These are phyloP conservation scores for Kingdonia uniflora DNA, from an alignment of 164 flowering plant species.

Conservation along the genomic window DNA sequence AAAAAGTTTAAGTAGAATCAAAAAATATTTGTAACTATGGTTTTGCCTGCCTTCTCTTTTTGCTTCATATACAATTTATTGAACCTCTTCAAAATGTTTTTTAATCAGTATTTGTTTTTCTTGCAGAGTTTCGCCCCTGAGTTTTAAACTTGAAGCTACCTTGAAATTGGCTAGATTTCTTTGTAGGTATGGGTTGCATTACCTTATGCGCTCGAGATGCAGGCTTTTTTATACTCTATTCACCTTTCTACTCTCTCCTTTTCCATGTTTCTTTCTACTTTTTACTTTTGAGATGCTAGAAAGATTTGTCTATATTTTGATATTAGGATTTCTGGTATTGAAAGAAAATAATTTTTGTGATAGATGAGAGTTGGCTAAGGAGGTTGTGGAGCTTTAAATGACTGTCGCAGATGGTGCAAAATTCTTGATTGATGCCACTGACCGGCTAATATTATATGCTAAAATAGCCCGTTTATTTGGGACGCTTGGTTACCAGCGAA, in stretches of 20 bases:
- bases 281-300: no score
- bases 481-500: slow-evolving; percentile 80
- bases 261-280: no score
- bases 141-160: slow-evolving; percentile 96
- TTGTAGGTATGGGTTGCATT: slow-evolving; percentile 51
- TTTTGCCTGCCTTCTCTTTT: not conserved
- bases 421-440: slow-evolving; percentile 93
- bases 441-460: slow-evolving; percentile 70
- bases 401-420: slow-evolving; percentile 98
- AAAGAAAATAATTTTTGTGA: no score
- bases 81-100: no score
- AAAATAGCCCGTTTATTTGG: slow-evolving; percentile 98
- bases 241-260: not conserved
- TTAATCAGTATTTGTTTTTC: not conserved
- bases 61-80: no score
- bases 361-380: slow-evolving; percentile 83
- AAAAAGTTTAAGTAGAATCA: no score
- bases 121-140: slow-evolving; percentile 92
- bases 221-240: no score
- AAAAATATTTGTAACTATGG: no score
- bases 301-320: no score
- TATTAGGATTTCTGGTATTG: no score
- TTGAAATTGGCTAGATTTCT: slow-evolving; percentile 92
- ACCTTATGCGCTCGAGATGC: no score
- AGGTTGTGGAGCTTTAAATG: slow-evolving; percentile 81